Base-by-base conservation (phyloP, 305 asterid species). In the Rubia tinctorum region DNA sequence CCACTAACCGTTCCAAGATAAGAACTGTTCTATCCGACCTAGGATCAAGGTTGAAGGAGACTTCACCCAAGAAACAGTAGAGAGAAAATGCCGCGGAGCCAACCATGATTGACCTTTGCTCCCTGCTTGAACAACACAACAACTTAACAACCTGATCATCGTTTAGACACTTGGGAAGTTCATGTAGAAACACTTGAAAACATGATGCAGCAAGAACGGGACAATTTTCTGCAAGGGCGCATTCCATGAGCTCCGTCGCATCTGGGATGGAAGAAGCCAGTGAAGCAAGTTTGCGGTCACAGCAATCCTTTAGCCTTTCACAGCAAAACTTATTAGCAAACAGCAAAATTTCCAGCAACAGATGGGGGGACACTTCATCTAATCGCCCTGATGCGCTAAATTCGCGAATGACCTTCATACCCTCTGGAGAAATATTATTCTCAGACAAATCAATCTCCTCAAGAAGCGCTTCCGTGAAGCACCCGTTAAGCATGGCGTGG, bases 261-360 rank as follows among this genome's bases (percentile, higher is more conserved):
- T 95, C 99, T 81, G 85, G 88, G 63, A 87, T 78, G 71, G 95
- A 89, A 34, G 84, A 82, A 56, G 88, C 93, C 75, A 92, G 75
- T 71, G 94, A 85, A 45, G 99, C 94, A 60, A 95, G 98, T 75
- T 85, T 89, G 77, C 91, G 80, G 70, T 90, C 98, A 71, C 98
- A 92, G 61, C 94, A 93, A 82, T 90, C 95, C 87, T 90, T 95
- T 23, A 95, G 84, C 70, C 83, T 81, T 77, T 92, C 99, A 69
- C 99, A 95, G 84, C 98, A 92, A 82, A 88, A 92, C 80, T 88
- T 89, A 78, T 95, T 95, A 17, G 99, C 91, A 88, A 95, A 92
- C 17, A 89, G 92, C 89, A 90, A 82, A 47, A 95, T 88, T 84
- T 95, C 98, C 74, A 92, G 79, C 82, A 95, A 79, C 49, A 90